Percentiles rank a stretch among this genome's conserved stretches.
These are phyloP conservation scores for Mucor racemosus DNA, from an alignment of 371 early-diverging fungal genomes.

Conservation along the genomic window DNA sequence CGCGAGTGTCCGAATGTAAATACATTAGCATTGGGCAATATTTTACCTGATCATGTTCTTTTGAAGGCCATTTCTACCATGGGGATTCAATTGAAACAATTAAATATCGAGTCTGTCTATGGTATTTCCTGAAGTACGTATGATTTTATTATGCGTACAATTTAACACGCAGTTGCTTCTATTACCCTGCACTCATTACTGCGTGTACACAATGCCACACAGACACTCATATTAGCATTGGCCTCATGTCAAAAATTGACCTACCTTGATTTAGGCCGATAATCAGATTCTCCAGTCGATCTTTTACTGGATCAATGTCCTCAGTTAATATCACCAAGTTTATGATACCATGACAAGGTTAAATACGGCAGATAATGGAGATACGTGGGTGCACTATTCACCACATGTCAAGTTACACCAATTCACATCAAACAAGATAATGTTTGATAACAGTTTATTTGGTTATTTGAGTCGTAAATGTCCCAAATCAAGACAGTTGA, in stretches of 20 bases:
- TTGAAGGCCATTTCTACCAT: not conserved
- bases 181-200: not conserved
- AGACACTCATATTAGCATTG: not conserved
- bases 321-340: not conserved
- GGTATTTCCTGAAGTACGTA: not conserved
- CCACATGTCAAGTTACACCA: not conserved
- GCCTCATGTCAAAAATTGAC: not conserved
- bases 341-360: not conserved
- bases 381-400: not conserved
- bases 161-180: not conserved
- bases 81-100: not conserved
- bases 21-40: not conserved
- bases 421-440: not conserved
- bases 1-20: not conserved
- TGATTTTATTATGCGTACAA: not conserved
- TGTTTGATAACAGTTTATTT: not conserved
- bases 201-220: not conserved
- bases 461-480: not conserved
- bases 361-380: not conserved
- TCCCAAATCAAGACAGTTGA: not conserved
- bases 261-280: not conserved
- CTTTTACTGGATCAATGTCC: not conserved
- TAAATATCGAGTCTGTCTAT: not conserved
- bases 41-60: not conserved
- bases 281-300: not conserved